Conservation (phyloP, 345 rosid species). For the Salix dunnii region DNA sequence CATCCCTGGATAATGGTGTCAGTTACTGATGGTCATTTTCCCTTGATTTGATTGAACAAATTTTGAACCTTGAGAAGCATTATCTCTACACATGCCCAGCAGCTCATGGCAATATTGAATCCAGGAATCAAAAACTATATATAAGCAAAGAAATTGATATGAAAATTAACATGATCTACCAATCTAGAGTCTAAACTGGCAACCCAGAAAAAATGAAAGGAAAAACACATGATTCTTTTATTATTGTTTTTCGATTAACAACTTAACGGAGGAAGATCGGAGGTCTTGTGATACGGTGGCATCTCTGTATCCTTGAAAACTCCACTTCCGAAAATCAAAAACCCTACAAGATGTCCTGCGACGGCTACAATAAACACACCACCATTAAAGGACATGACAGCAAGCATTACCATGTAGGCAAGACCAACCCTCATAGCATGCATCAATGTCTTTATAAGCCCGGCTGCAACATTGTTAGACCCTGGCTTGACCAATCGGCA, state of each 20-base stretch:
- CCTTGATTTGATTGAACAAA: no score
- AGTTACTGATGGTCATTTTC: no score
- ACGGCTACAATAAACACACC: constrained; percentile 72
- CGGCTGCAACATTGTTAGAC: constrained; percentile 29
- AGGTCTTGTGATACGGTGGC: constrained; percentile 19
- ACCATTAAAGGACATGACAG: constrained; percentile 81
- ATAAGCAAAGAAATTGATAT: no score
- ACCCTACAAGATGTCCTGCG: constrained; percentile 52
- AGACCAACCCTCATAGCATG: constrained; percentile 53
- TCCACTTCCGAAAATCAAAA: constrained; percentile 20
- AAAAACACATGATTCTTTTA: no score
- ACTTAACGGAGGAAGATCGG: constrained; percentile 37
- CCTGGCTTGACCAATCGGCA: constrained; percentile 28
- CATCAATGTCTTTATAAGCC: constrained; percentile 45
- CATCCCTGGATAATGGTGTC: no score
- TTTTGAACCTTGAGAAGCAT: no score
- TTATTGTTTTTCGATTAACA: constrained; percentile 7
- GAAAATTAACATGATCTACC: no score
- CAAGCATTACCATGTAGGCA: constrained; percentile 67
- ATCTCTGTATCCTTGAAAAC: not conserved
- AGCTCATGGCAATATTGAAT: no score
- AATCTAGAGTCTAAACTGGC: no score
- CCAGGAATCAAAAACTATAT: no score
- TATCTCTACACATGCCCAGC: no score
- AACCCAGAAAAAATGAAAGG: no score